A percentile compares a stretch with the other conserved stretches of the same genome.
Evolutionary conservation across 345 rosid genomes (phyloP).

Genomic region (Rhodomyrtus tomentosa): DNA sequence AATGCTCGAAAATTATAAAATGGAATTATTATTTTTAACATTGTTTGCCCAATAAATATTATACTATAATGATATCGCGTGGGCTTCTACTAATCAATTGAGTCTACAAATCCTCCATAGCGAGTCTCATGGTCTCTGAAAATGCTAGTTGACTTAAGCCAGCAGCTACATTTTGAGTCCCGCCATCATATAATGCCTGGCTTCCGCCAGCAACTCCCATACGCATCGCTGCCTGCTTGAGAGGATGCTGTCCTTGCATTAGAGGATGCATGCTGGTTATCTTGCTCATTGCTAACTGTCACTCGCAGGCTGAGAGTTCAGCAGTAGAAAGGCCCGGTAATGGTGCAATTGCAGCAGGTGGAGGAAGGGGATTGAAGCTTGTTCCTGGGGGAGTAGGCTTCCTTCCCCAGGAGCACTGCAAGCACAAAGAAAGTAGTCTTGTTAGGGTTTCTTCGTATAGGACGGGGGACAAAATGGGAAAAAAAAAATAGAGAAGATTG

Average conservation of each 20-base stretch:
- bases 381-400: slow-evolving; percentile 88
- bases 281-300: slow-evolving; percentile 76
- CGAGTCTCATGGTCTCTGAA: too few relatives aligned
- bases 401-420: slow-evolving; percentile 94
- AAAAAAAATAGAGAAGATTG: too few relatives aligned
- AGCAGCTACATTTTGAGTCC: slow-evolving; percentile 73
- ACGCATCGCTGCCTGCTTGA: slow-evolving; percentile 82
- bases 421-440: not conserved
- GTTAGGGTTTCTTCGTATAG: too few relatives aligned
- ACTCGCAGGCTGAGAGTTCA: slow-evolving; percentile 60
- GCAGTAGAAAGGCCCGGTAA: slow-evolving; percentile 55
- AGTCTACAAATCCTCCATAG: too few relatives aligned
- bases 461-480: too few relatives aligned
- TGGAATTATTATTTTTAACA: too few relatives aligned
- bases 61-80: too few relatives aligned
- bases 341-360: slow-evolving; percentile 61
- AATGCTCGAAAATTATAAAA: too few relatives aligned
- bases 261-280: slow-evolving; percentile 72
- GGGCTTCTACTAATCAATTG: too few relatives aligned
- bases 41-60: too few relatives aligned
- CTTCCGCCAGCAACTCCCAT: slow-evolving; percentile 61
- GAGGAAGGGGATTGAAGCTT: slow-evolving; percentile 88
- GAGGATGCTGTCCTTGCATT: slow-evolving; percentile 80
- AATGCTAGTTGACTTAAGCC: slow-evolving; percentile 3
- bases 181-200: slow-evolving; percentile 86